Conservation (phyloP, 768 basidiomycete species). For the Lactarius vividus region DNA sequence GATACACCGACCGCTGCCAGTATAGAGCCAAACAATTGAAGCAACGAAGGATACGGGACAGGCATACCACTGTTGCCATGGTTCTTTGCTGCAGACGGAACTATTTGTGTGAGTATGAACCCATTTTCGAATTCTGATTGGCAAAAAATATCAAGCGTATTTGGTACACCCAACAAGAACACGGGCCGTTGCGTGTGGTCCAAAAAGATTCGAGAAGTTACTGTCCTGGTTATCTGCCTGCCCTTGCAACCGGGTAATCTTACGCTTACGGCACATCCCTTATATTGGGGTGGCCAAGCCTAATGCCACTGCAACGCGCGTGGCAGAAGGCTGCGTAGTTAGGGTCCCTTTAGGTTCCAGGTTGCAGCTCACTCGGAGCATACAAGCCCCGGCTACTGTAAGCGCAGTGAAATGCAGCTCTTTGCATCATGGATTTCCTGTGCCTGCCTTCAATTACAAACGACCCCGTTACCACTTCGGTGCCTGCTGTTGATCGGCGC, state of each 20-base stretch:
- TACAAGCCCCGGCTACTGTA: not conserved
- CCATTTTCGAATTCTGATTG: too few relatives aligned
- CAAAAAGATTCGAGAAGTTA: not conserved
- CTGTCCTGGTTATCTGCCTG: not conserved
- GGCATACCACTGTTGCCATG: not conserved
- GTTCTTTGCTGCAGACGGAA: not conserved
- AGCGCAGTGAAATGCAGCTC: not conserved
- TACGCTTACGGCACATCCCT: conserved; percentile 9
- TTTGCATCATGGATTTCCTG: not conserved
- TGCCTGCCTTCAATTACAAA: not conserved
- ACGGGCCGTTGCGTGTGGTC: not conserved
- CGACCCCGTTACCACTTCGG: not conserved
- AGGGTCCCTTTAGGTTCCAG: not conserved
- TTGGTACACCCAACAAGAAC: not conserved
- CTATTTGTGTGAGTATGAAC: too few relatives aligned
- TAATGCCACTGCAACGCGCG: conserved; percentile 3
- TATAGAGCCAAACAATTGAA: not conserved
- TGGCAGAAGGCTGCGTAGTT: not conserved
- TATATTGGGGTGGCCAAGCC: not conserved
- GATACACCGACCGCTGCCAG: not conserved
- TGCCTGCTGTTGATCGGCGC: conserved; percentile 16
- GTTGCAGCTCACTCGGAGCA: not conserved
- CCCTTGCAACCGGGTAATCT: not conserved
- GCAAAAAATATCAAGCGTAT: too few relatives aligned
- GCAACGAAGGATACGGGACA: not conserved